A percentile compares a stretch with the other conserved stretches of the same genome.
phyloP scores from a whole-genome alignment of 2,329 filamentous ascomycete species.

The Fusarium virguliforme region DNA sequence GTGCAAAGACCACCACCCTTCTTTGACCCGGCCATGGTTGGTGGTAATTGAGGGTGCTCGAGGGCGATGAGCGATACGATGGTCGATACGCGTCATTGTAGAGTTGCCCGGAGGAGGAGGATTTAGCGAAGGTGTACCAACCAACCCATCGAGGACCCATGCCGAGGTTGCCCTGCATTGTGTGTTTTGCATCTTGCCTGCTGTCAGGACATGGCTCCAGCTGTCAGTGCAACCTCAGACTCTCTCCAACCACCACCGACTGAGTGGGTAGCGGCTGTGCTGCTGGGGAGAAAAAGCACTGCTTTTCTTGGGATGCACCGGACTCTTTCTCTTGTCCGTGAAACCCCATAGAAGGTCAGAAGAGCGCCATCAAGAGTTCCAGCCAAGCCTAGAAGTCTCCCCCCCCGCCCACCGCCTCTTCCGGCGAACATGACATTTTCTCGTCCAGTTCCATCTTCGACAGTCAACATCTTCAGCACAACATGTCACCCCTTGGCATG shows the following conservation, averaged over 20 bases:
- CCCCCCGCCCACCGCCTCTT: not conserved
- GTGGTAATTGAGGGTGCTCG: constrained; percentile 1
- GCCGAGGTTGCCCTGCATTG: constrained; percentile 2
- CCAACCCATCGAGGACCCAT: constrained; percentile 7
- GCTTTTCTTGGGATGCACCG: not conserved
- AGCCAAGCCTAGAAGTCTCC: constrained; percentile 29
- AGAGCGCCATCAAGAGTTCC: constrained; percentile 20
- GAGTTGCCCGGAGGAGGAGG: not conserved
- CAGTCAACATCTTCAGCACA: not conserved
- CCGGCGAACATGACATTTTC: not conserved
- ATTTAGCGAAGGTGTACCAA: not conserved
- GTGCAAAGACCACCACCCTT: constrained; percentile 16
- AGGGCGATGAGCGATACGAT: constrained; percentile 6
- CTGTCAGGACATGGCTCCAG: constrained; percentile 12
- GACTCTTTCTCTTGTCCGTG: not conserved
- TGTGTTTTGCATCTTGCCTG: constrained; percentile 17
- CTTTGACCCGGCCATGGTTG: not conserved
- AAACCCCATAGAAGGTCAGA: constrained; percentile 32
- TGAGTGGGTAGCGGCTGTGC: not conserved
- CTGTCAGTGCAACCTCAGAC: constrained; percentile 17
- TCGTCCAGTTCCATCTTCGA: not conserved
- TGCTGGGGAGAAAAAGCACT: not conserved
- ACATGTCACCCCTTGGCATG: not conserved
- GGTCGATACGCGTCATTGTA: constrained; percentile 1
- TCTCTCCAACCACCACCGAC: no score